These are phyloP conservation scores for Pelargonium australe DNA, from an alignment of 441 rosid genomes.

Conservation along the genomic window DNA sequence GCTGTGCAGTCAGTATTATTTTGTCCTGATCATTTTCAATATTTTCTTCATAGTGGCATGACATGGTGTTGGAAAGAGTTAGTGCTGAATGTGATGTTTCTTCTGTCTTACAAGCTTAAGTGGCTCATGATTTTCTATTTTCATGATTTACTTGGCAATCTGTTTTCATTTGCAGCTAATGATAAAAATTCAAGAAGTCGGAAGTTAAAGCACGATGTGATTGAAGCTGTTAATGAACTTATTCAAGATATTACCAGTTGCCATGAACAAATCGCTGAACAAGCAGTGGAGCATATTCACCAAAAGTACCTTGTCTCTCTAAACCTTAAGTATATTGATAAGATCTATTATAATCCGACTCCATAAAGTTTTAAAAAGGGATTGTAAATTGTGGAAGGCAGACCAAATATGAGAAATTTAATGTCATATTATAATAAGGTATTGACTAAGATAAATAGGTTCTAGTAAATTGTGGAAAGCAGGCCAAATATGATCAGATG, in stretches of 20 bases:
- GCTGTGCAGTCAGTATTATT: background rate
- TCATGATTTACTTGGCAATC: constrained; percentile 13
- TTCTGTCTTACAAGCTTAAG: background rate
- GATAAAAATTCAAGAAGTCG: constrained; percentile 77
- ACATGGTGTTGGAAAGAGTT: background rate
- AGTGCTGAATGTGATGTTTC: constrained; percentile 12
- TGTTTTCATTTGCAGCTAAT: constrained; percentile 56
- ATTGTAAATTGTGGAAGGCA: no score
- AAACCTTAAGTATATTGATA: background rate
- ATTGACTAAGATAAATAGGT: no score
- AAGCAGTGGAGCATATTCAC: constrained; percentile 99
- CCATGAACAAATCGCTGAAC: constrained; percentile 96
- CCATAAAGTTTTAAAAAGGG: no score
- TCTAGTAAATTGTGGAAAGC: no score
- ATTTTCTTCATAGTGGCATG: background rate
- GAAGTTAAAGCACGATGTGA: constrained; percentile 92
- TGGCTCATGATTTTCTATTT: constrained; percentile 7
- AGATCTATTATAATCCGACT: background rate
- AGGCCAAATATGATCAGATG: no score
- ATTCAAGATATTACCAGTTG: constrained; percentile 78
- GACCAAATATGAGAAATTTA: no score
- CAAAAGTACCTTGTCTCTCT: constrained; percentile 56
- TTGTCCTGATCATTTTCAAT: background rate
- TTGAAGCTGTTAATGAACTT: constrained; percentile 94
- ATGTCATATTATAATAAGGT: no score